Evolutionary conservation across 495 filamentous ascomycete genomes (phyloP), one percentile per base, ranked within the genome.

Genomic region (Parmelia sp.): DNA sequence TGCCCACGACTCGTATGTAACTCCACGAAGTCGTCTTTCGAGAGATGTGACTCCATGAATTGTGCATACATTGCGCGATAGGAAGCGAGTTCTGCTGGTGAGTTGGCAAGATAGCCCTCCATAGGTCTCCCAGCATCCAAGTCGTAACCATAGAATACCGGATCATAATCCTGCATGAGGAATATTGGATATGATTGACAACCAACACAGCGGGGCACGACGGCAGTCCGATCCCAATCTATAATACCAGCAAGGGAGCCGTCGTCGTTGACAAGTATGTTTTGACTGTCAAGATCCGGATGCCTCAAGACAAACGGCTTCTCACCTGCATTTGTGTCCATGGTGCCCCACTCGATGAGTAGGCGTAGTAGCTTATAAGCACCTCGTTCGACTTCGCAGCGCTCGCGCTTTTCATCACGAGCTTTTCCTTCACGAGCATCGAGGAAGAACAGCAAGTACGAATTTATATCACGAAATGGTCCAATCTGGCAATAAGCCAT

Each of bases 111-210:
- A 31, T 1, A 53, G 49, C 27, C 27, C 31, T 53, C 49, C 49
- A 17, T 53, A 1, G 49, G 49, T 19, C 17, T 27, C 14, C 27
- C 49, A 31, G 49, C 27, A 29, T 53, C 49, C 7, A 53, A 39
- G 21, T 58, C 62, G 31, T 51, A 59, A 17, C 25, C 56, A 19
- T 49, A 65, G 29, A 33, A 35, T 11, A 7, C 31, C 8, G 75
- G 71, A 56, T 76, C 71, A 71, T 73, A 78, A 49, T 80, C 77
- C n/a, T 69, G 66, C 7, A 68, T 74, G 25, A 79, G 72, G 70
- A 74, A 80, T 4, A 69, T 58, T 0, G 76, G 76, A 57, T 73
- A 72, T 57, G 61, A 33, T 19, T 66, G 62, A 59, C 68, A 63
- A 2, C 72, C 73, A 12, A 78, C 19, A 3, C 27, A 58, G 15